A percentile compares a stretch with the other conserved stretches of the same genome.
Conservation (phyloP, 2,329 filamentous ascomycete species). For the Cryphonectria radicalis region DNA sequence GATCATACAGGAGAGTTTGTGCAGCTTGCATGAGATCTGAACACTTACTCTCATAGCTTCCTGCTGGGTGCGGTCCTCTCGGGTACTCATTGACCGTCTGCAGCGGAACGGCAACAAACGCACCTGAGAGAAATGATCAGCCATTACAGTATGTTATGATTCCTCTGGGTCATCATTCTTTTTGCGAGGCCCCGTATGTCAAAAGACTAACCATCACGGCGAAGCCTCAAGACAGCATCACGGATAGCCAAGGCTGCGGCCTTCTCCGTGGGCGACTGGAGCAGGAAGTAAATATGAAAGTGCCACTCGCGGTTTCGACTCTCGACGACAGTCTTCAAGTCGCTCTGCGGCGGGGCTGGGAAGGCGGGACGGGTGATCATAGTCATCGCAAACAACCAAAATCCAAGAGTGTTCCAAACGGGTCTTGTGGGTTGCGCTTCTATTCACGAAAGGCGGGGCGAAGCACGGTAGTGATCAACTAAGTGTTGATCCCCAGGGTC, state of each 20-base stretch:
- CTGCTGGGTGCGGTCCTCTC: slow-evolving; percentile 41
- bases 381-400: slow-evolving; percentile 16
- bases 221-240: slow-evolving; percentile 39
- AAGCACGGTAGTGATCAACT: background rate
- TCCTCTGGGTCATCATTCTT: background rate
- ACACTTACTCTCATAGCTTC: slow-evolving; percentile 41
- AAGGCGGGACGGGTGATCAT: slow-evolving; percentile 29
- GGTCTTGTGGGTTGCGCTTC: background rate
- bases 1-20: background rate
- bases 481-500: background rate
- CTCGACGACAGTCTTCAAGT: slow-evolving; percentile 38
- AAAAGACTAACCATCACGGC: slow-evolving; percentile 37
- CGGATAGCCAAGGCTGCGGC: slow-evolving; percentile 40
- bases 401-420: background rate
- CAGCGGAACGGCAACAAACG: slow-evolving; percentile 41
- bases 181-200: background rate
- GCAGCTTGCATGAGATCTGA: background rate
- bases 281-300: slow-evolving; percentile 42
- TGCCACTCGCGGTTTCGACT: slow-evolving; percentile 40
- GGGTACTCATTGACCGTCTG: slow-evolving; percentile 40
- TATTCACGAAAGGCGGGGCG: background rate
- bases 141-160: too few relatives aligned
- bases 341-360: slow-evolving; percentile 32
- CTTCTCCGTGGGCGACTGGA: slow-evolving; percentile 39
- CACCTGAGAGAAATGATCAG: slow-evolving; percentile 31